A percentile compares a stretch with the other conserved stretches of the same genome.
Conservation (phyloP, 2,329 filamentous ascomycete genomes). For the Fusarium solani-melongenae region DNA sequence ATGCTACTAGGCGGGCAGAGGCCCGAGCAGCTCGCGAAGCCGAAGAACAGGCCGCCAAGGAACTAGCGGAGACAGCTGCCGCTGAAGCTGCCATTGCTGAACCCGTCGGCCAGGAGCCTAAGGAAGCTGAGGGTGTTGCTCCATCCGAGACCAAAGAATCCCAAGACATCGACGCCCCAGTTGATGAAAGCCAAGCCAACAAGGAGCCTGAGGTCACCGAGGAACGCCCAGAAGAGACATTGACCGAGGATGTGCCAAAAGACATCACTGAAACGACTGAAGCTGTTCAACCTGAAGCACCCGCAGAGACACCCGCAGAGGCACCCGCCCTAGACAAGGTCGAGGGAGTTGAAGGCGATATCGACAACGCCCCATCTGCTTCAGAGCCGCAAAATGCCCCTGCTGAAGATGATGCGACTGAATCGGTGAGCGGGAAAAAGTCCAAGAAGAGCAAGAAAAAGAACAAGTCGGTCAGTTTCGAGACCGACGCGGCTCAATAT, state of each 20-base stretch:
- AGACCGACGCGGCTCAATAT: constrained; percentile 20
- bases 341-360: not conserved
- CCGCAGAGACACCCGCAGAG: not conserved
- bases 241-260: not conserved
- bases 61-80: constrained; percentile 11
- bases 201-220: not conserved
- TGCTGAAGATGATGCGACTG: constrained; percentile 30
- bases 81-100: constrained; percentile 19
- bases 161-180: not conserved
- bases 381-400: constrained; percentile 8
- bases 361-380: not conserved
- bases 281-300: not conserved
- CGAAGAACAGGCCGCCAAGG: constrained; percentile 25
- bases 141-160: not conserved
- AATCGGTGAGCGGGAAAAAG: constrained; percentile 36
- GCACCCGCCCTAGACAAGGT: not conserved
- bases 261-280: constrained; percentile 1
- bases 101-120: not conserved
- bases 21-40: constrained; percentile 44
- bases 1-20: constrained; percentile 36
- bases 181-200: not conserved
- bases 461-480: constrained; percentile 39
- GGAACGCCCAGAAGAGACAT: not conserved
- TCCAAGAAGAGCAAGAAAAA: constrained; percentile 47
- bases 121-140: not conserved